These are phyloP conservation scores for Scleromitrula shiraiana DNA, from an alignment of 2,329 filamentous ascomycete genomes.

Conservation along the genomic window DNA sequence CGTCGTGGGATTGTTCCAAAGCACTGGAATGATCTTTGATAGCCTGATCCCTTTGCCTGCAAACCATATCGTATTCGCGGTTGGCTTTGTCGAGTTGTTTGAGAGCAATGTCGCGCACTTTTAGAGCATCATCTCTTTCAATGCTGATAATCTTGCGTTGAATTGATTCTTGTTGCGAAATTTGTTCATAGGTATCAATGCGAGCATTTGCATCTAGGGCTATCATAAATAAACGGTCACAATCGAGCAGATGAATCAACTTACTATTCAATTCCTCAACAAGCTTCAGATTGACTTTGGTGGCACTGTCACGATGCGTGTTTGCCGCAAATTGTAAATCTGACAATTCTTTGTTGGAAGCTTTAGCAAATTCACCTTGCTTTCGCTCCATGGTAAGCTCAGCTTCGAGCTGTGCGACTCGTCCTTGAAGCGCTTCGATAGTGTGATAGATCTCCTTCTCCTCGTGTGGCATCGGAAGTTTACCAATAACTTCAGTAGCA, in stretches of 20 bases:
- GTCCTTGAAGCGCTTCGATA: neutral
- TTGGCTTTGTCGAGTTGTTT: neutral
- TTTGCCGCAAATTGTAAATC: neutral
- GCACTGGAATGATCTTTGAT: neutral
- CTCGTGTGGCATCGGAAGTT: neutral
- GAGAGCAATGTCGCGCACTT: neutral
- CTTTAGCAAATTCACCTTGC: no score
- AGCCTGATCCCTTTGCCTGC: neutral
- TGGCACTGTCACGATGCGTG: neutral
- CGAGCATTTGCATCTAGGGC: neutral
- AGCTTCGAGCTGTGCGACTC: neutral
- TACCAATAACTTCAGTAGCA: neutral
- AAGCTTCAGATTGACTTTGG: neutral
- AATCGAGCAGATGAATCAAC: neutral
- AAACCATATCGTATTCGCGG: neutral
- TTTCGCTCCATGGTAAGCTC: no score
- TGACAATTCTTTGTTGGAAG: neutral
- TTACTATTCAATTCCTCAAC: neutral
- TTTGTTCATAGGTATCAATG: neutral
- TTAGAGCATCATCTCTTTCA: neutral
- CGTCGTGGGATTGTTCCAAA: neutral
- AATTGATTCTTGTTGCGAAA: neutral
- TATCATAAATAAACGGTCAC: neutral
- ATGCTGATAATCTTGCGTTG: neutral
- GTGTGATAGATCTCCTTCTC: constrained; percentile 1